A percentile compares a stretch with the other conserved stretches of the same genome.
Conservation (phyloP, 345 rosid species). For the Aegle marmelos region DNA sequence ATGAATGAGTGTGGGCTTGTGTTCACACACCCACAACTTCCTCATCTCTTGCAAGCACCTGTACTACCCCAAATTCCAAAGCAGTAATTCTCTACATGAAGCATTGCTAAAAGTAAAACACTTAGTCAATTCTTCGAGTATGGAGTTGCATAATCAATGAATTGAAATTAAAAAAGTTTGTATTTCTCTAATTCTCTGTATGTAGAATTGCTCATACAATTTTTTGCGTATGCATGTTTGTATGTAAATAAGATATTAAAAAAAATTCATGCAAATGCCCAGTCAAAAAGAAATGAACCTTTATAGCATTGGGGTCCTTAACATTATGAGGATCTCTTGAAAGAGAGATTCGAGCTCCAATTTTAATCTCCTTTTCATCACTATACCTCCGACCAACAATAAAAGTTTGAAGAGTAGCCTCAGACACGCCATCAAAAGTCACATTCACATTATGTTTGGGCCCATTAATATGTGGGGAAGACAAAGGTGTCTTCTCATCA, state of each 20-base stretch:
- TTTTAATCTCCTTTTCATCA: slow-evolving; percentile 45
- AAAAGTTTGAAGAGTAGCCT: slow-evolving; percentile 52
- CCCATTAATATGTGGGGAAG: slow-evolving; percentile 21
- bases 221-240: not conserved
- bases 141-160: not conserved
- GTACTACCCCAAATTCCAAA: not conserved
- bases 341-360: slow-evolving; percentile 50
- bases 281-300: slow-evolving; percentile 38
- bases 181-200: not conserved
- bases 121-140: not conserved
- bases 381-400: slow-evolving; percentile 89
- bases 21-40: not conserved
- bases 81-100: not conserved
- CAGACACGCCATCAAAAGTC: slow-evolving; percentile 27
- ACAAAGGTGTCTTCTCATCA: slow-evolving; percentile 20
- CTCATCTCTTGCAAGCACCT: not conserved
- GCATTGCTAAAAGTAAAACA: not conserved
- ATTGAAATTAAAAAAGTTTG: not conserved
- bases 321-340: slow-evolving; percentile 67
- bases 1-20: not conserved
- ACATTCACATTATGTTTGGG: slow-evolving; percentile 7
- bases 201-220: not conserved
- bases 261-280: slow-evolving; percentile 4
- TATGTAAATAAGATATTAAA: not conserved
- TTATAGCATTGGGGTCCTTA: slow-evolving; percentile 75